Base-by-base conservation (phyloP, 768 basidiomycete genomes). In the Mycena latifolia region DNA sequence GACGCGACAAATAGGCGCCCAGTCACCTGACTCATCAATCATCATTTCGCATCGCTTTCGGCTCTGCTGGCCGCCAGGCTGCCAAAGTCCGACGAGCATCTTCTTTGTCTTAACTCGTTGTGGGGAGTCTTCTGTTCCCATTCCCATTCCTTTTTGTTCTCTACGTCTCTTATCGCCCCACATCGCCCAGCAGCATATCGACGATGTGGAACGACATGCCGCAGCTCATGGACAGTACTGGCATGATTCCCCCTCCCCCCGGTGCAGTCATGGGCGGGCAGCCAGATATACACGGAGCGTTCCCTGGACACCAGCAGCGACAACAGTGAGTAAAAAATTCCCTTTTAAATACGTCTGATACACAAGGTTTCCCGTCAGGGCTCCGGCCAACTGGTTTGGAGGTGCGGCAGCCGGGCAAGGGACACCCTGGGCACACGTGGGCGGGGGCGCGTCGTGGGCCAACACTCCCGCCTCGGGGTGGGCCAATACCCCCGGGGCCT, bases 241-340 rank as follows among this genome's bases (percentile, higher is more conserved):
- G 37, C 10, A 39, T 39, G 37, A 5, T n/a, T 28, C 59, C 57
- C 28, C 64, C 64, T 20, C 64, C 64, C 22, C 51, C 64, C 2
- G 64, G 57, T 20, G 65, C 65, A 10, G 65, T 48, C 12, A 25
- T 12, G 20, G 58, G 65, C 17, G 65, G 65, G 14, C 58, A 56
- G 8, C 65, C 65, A 22, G 51, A 35, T 7, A 1, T 60, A 0
- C 58, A 61, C 46, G 15, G 22, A 2, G 65, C 65, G 9, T 66
- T 61, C n/a, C 65, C 65, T 10, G 65, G 58, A 47, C 52, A 47
- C 22, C 63, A 53, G 28, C 63, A 65, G n/a, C 63, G 51, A 28
- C 63, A 65, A 18, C 53, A 54, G 65, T 60, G 45, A 17, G 65
- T 61, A 2, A 14, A 35, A 6, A 7, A 35, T 35, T 14, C 8